Conservation (phyloP, 306 rosid genomes). For the Prosopis cineraria region DNA sequence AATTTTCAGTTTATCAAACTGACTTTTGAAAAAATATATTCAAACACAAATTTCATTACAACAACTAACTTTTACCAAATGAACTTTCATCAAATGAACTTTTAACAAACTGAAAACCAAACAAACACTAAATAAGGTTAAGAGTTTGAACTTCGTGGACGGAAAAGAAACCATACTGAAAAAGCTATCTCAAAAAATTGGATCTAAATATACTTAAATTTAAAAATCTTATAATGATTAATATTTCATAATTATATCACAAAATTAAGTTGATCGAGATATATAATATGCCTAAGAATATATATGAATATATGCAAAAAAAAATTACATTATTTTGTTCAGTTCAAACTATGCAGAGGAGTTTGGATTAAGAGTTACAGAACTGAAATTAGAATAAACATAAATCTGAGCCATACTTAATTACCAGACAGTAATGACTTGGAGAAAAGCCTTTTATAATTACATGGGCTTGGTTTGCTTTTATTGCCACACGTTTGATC, state of each 20-base stretch:
- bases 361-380: too few relatives aligned
- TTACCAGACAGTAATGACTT: neutral
- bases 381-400: too few relatives aligned
- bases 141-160: neutral
- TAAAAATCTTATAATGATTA: neutral
- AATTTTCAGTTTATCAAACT: too few relatives aligned
- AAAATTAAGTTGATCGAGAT: neutral
- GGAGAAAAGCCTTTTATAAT: neutral
- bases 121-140: neutral
- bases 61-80: too few relatives aligned
- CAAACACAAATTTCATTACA: too few relatives aligned
- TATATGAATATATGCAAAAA: too few relatives aligned
- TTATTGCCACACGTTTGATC: constrained; percentile 30
- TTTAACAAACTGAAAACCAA: too few relatives aligned
- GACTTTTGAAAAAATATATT: too few relatives aligned
- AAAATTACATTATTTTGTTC: neutral
- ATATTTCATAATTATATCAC: neutral
- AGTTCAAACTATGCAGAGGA: too few relatives aligned
- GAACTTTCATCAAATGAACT: too few relatives aligned
- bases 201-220: neutral
- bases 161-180: neutral
- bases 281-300: too few relatives aligned
- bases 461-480: neutral
- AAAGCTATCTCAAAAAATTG: neutral
- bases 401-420: too few relatives aligned